These are phyloP conservation scores for Boletus pseudopeckii DNA, from an alignment of 768 basidiomycete genomes.

Conservation along the genomic window DNA sequence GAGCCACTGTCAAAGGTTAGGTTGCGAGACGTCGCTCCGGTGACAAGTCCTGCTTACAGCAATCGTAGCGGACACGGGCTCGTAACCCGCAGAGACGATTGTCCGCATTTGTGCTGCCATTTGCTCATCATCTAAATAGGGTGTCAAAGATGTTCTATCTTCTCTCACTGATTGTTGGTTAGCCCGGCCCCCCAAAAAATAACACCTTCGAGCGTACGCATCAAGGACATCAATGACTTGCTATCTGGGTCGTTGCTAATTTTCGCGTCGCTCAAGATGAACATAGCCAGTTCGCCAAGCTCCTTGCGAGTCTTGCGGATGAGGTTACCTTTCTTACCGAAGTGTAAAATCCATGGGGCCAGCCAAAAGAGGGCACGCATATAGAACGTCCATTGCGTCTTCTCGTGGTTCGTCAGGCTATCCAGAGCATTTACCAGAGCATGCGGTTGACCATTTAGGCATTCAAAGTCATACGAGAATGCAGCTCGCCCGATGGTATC, in stretches of 20 bases:
- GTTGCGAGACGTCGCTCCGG: neutral
- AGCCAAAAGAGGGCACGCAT: conserved; percentile 64
- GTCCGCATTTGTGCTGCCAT: conserved; percentile 61
- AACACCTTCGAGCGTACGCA: conserved; percentile 37
- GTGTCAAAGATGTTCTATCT: conserved; percentile 39
- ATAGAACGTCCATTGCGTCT: conserved; percentile 55
- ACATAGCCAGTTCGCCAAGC: conserved; percentile 48
- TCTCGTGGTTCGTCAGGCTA: conserved; percentile 58
- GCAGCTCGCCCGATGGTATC: conserved; percentile 61
- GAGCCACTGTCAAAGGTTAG: conserved; percentile 47
- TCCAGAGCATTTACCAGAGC: conserved; percentile 51
- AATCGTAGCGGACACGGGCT: conserved; percentile 37
- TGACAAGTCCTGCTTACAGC: conserved; percentile 22
- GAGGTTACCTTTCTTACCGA: conserved; percentile 58
- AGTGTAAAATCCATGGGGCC: conserved; percentile 50
- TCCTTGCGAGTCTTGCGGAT: conserved; percentile 52
- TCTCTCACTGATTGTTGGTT: conserved; percentile 35
- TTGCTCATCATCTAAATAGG: conserved; percentile 45
- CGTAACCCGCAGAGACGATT: conserved; percentile 55
- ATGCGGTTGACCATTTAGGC: conserved; percentile 48
- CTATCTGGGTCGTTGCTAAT: conserved; percentile 39
- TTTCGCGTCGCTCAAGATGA: conserved; percentile 56
- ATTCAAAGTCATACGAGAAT: conserved; percentile 60
- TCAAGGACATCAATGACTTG: conserved; percentile 51
- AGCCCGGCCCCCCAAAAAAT: conserved; percentile 2